Base-by-base conservation (phyloP, 2,329 filamentous ascomycete species). In the Gliomastix tumulicola region DNA sequence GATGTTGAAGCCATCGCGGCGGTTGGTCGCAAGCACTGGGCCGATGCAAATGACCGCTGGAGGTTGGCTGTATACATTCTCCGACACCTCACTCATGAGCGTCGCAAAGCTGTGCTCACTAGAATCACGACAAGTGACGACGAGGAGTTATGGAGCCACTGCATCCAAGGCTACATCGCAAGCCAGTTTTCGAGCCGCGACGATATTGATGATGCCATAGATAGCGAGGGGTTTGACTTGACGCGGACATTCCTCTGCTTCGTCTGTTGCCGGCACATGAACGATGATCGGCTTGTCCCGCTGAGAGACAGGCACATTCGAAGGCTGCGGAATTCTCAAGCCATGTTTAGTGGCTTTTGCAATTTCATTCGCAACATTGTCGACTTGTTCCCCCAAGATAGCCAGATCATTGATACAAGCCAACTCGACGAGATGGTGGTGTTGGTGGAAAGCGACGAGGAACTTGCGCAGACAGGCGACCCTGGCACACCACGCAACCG, bases 381-480 rank as follows among this genome's bases (percentile, higher is more conserved):
- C 8, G 39, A 52, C 4, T 16, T 40, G 1, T 62, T 61, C 27
- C 59, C 59, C 1, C 43, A 54, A 13, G 50, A 54, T 9, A 55
- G 49, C 21, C 54, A 59, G 21, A 60, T 63, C 12, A 39, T 41
- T 17, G 50, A 53, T 17, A 44, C 21, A 47, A 2, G 38, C 31
- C 12, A 45, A 40, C 13, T 36, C 17, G 38, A 47, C 12, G 46
- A 49, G 13, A 36, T 47, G 3, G 45, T 47, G 4, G 48, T 46
- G 1, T 34, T 41, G 7, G 47, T 40, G 12, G 47, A 44, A 7
- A 36, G 35, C 5, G 42, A 41, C 13, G 46, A 44, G 12, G 41
- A 44, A n/a, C 44, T 41, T 4, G 40, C 41, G 7, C n/a, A n/a
- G n/a, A n/a, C n/a, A n/a, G n/a, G n/a, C n/a, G n/a, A n/a, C n/a